Conservation (phyloP, 2,329 filamentous ascomycete genomes). For the Oidium heveae region DNA sequence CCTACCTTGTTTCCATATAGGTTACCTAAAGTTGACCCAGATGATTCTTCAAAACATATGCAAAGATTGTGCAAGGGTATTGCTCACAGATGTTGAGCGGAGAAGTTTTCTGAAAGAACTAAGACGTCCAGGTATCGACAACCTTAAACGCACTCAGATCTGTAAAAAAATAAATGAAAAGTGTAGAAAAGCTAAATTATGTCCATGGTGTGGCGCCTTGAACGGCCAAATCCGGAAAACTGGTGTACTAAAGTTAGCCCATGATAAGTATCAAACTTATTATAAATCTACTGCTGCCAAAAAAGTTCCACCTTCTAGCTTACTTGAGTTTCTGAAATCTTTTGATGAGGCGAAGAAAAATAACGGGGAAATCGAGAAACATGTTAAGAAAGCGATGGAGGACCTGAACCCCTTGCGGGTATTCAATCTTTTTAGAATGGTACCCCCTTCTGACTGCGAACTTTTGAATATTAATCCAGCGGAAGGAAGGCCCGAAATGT, state of each 20-base stretch:
- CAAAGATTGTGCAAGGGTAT: constrained; percentile 70
- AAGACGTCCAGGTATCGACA: constrained; percentile 62
- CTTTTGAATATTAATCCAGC: constrained; percentile 67
- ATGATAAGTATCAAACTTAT: constrained; percentile 76
- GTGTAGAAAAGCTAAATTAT: constrained; percentile 66
- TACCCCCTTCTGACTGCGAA: constrained; percentile 68
- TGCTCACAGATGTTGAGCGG: constrained; percentile 60
- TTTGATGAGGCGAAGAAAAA: constrained; percentile 56
- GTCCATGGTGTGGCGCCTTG: constrained; percentile 53
- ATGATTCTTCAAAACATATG: constrained; percentile 85
- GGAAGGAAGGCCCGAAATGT: constrained; percentile 82
- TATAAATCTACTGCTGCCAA: constrained; percentile 71
- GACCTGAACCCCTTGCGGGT: constrained; percentile 78
- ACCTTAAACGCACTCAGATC: constrained; percentile 57
- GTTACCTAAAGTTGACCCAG: constrained; percentile 83
- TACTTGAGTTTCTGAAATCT: constrained; percentile 63
- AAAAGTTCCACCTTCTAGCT: constrained; percentile 61
- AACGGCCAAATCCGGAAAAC: constrained; percentile 88
- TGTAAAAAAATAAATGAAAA: constrained; percentile 74
- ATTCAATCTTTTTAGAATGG: constrained; percentile 73
- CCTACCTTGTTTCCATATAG: constrained; percentile 82
- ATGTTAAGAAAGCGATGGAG: constrained; percentile 77
- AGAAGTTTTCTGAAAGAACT: constrained; percentile 56
- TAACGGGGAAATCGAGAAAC: constrained; percentile 68
- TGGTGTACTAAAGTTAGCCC: constrained; percentile 74